phyloP scores from a whole-genome alignment of 2,329 filamentous ascomycete genomes.

The Paracamarosporium sp. region DNA sequence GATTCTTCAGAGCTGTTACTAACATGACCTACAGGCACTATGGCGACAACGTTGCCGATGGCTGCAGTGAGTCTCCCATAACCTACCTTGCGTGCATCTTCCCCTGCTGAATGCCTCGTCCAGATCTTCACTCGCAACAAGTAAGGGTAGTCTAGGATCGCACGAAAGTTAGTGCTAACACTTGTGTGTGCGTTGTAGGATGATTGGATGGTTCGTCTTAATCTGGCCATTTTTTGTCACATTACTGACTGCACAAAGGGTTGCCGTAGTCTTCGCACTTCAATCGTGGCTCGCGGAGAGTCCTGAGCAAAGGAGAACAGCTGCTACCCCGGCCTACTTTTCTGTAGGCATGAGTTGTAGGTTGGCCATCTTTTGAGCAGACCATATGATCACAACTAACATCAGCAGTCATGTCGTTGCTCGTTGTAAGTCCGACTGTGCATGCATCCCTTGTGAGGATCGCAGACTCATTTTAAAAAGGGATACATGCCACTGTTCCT shows the following conservation, averaged over 20 bases:
- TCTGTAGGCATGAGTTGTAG: conserved; percentile 79
- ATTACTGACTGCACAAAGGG: conserved; percentile 52
- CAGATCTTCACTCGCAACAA: conserved; percentile 91
- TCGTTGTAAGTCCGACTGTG: conserved; percentile 47
- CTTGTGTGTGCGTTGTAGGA: conserved; percentile 51
- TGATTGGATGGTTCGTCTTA: conserved; percentile 67
- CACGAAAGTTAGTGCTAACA: conserved; percentile 23
- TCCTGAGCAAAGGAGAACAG: conserved; percentile 68
- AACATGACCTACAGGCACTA: conserved; percentile 55
- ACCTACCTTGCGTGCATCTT: conserved; percentile 8
- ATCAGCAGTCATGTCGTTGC: conserved; percentile 50
- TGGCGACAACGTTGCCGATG: conserved; percentile 88
- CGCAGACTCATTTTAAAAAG: conserved; percentile 35
- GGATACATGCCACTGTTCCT: conserved; percentile 71
- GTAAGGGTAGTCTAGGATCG: conserved; percentile 53
- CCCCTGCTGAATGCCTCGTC: conserved; percentile 34
- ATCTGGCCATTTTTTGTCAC: conserved; percentile 9
- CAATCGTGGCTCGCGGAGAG: conserved; percentile 82
- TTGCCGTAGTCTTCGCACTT: conserved; percentile 74
- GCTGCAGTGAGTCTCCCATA: conserved; percentile 68
- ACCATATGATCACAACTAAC: neutral
- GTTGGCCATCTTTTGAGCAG: conserved; percentile 41
- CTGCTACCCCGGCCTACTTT: conserved; percentile 74
- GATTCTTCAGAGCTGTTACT: neutral
- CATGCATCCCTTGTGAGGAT: neutral